Evolutionary conservation across 139 green algal genomes (phyloP), one percentile per base, ranked within the genome.

Genomic region (Tetradesmus lagerheimii): DNA sequence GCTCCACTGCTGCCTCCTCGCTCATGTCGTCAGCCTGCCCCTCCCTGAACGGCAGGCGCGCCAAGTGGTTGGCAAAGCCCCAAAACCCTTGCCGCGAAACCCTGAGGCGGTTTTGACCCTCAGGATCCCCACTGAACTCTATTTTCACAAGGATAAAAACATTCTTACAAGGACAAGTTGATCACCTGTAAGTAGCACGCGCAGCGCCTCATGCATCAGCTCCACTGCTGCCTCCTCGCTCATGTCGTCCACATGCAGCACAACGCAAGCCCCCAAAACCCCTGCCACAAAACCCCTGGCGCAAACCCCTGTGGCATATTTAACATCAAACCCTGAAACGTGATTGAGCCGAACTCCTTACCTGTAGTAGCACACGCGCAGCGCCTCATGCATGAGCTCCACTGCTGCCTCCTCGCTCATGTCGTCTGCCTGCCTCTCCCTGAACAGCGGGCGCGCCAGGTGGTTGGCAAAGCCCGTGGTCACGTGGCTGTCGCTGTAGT

Each of bases 311-410:
- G n/a, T n/a, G n/a, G n/a, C 43, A 4, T 50, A 4, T 50, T 50
- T 50, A 50, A n/a, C n/a, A n/a, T 50, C 43, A 50, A 8, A 14
- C 43, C 43, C 8, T 8, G 8, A 50, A 50, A 50, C 43, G 5
- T 50, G 4, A 4, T 50, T 50, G 8, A 50, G 5, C 43, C 43
- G n/a, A n/a, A n/a, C n/a, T 31, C 14, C 76, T 15, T 35, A 84
- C 79, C 79, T 94, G 95, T 99, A 99, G 92, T 99, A 99, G 94
- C 96, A 98, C 75, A 99, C 97, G 84, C 90, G 87, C 78, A 99
- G 94, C 9, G 94, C 96, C 35, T 98, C 96, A 29, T 98, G 92
- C 92, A 99, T 89, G 16, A 99, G 94, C 71, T 89, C 67, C 34
- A 92, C 67, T 14, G 97, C 98, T 35, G 99, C 98, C 83, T 94